These are phyloP conservation scores for Cytospora piceae DNA, from an alignment of 2,329 filamentous ascomycete genomes.

Conservation along the genomic window DNA sequence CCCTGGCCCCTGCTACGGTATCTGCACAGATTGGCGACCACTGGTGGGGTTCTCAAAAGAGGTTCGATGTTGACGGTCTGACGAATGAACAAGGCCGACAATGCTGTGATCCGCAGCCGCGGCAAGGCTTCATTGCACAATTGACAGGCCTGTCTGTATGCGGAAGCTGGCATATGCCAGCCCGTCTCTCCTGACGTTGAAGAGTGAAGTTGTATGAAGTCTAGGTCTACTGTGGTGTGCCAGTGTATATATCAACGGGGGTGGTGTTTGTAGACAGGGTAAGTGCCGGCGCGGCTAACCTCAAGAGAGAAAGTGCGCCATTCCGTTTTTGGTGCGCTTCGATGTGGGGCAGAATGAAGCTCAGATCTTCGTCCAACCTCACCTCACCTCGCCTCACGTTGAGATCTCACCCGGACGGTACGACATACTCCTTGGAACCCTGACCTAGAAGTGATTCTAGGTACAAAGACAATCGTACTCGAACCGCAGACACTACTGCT, in stretches of 20 bases:
- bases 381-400: neutral
- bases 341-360: conserved; percentile 19
- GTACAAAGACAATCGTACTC: neutral
- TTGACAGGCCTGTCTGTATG: neutral
- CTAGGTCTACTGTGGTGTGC: no score
- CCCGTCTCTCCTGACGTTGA: neutral
- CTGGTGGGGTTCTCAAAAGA: neutral
- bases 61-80: neutral
- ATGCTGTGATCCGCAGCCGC: neutral
- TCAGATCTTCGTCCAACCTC: conserved; percentile 20
- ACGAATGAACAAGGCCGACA: neutral
- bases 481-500: conserved; percentile 13
- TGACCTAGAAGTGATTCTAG: conserved; percentile 3
- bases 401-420: conserved; percentile 5
- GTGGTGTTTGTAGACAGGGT: no score
- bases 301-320: neutral
- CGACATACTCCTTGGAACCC: conserved; percentile 16
- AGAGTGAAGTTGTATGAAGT: neutral
- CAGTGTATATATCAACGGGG: no score
- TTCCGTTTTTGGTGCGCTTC: neutral
- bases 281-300: neutral
- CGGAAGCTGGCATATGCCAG: neutral
- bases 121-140: neutral
- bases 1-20: neutral
- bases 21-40: neutral